Conservation (phyloP, 768 basidiomycete genomes). For the Boletus pseudo-olivaceus region DNA sequence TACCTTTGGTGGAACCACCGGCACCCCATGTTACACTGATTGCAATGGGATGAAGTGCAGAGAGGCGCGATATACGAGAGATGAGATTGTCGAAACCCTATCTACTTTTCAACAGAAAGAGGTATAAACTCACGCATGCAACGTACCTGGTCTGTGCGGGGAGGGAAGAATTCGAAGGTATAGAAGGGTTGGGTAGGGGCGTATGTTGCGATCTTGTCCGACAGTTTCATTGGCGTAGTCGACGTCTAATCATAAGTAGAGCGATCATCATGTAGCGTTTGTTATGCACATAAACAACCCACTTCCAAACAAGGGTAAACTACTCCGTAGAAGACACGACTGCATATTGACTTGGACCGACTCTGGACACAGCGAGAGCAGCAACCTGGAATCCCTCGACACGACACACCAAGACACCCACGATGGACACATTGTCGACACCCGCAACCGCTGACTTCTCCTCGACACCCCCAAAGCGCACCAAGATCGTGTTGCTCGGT, state of each 20-base stretch:
- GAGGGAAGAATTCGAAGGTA: slow-evolving; percentile 97
- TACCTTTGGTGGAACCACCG: slow-evolving; percentile 86
- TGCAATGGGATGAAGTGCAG: slow-evolving; percentile 73
- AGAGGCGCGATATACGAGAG: slow-evolving; percentile 79
- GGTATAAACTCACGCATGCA: neutral
- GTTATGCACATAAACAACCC: slow-evolving; percentile 4
- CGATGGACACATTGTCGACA: slow-evolving; percentile 54
- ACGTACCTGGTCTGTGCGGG: slow-evolving; percentile 80
- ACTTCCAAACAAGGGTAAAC: slow-evolving; percentile 29
- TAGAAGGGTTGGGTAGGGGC: slow-evolving; percentile 63
- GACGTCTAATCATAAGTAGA: neutral
- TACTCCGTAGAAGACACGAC: neutral
- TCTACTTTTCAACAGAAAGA: slow-evolving; percentile 1
- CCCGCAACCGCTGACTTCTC: slow-evolving; percentile 82
- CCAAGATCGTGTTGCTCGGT: slow-evolving; percentile 93
- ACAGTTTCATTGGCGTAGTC: slow-evolving; percentile 57
- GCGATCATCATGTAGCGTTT: neutral
- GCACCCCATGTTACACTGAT: slow-evolving; percentile 98
- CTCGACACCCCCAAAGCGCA: slow-evolving; percentile 87
- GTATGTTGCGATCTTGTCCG: slow-evolving; percentile 57
- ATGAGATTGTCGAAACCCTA: slow-evolving; percentile 92
- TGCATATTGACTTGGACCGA: slow-evolving; percentile 15
- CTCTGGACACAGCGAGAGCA: neutral
- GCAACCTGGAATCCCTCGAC: neutral
- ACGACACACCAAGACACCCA: neutral